Evolutionary conservation across 495 filamentous ascomycete species (phyloP).

Genomic region (Bathelium albidoporum): DNA sequence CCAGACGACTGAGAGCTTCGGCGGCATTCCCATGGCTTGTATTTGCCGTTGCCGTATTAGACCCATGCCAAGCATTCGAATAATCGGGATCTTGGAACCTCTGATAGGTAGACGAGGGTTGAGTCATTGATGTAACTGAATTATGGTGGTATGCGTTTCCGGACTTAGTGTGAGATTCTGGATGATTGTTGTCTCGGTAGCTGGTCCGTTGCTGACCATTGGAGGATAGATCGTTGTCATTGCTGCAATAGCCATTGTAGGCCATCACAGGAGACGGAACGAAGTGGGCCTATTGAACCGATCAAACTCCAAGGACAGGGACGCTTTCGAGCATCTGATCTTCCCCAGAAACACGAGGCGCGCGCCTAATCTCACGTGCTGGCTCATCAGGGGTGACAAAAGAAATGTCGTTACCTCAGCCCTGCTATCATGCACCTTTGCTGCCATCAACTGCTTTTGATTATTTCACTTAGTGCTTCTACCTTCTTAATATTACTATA

Average conservation of each 20-base stretch:
- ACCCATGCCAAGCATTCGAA: background rate
- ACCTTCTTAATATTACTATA: too few relatives aligned
- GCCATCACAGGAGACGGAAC: background rate
- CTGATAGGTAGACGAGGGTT: background rate
- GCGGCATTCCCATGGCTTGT: background rate
- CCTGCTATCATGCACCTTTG: too few relatives aligned
- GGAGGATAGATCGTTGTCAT: background rate
- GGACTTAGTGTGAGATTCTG: background rate
- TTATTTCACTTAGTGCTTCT: too few relatives aligned
- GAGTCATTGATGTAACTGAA: background rate
- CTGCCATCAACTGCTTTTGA: too few relatives aligned
- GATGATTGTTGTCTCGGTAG: background rate
- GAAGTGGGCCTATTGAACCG: too few relatives aligned
- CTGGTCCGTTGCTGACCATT: background rate
- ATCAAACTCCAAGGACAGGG: too few relatives aligned
- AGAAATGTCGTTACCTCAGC: too few relatives aligned
- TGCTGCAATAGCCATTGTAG: background rate
- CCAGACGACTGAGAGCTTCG: background rate
- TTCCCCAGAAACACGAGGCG: too few relatives aligned
- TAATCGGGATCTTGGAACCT: background rate
- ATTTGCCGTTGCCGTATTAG: background rate
- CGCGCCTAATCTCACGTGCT: too few relatives aligned
- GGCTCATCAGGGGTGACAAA: too few relatives aligned
- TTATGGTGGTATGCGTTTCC: background rate
- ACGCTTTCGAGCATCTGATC: too few relatives aligned